Evolutionary conservation across 176 grass and related monocot species (phyloP), one percentile per base, ranked within the genome.

Genomic region (Bolboschoenus planiculmis): DNA sequence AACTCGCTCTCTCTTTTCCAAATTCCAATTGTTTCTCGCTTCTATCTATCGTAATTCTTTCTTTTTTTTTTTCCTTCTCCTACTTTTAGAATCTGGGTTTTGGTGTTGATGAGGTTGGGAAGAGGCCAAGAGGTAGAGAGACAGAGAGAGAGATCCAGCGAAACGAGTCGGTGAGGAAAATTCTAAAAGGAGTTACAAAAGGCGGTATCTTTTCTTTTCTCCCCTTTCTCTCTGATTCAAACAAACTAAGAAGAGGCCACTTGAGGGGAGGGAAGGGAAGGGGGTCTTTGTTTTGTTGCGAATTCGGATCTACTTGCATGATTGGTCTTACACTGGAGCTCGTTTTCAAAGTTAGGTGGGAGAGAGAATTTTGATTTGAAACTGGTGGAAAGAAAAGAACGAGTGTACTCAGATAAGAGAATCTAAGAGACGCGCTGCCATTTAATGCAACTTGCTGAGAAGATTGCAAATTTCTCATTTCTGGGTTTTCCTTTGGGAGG

Each of bases 271-370:
- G n/a, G n/a, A n/a, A n/a, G n/a, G n/a, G n/a, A n/a, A n/a, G n/a
- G 43, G 44, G 15, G n/a, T 70, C 57, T 39, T 46, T 31, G 15
- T 80, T 36, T 66, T 51, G 58, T 18, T 53, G 58, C 21, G 16
- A 66, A 79, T 44, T 80, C 34, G 56, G 76, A 79, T 79, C 68
- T 79, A 80, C 46, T 36, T 63, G 54, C 54, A 82, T 66, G 39
- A 65, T 82, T 82, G 80, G 58, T 66, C 24, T 23, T 48, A 14
- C 13, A 21, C 37, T 47, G 21, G 10, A 61, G 39, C 35, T 63
- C 50, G 33, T 70, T 87, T 87, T 87, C 85, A 82, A 72, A 82
- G 78, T 87, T 82, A 87, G 85, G 85, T 82, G 33, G 33, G 53
- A 48, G 65, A 81, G 65, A 72, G 56, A 46, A 65, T 75, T 51